Evolutionary conservation across 2,329 filamentous ascomycete genomes (phyloP).

Genomic region (Ambrosiella cleistominuta): DNA sequence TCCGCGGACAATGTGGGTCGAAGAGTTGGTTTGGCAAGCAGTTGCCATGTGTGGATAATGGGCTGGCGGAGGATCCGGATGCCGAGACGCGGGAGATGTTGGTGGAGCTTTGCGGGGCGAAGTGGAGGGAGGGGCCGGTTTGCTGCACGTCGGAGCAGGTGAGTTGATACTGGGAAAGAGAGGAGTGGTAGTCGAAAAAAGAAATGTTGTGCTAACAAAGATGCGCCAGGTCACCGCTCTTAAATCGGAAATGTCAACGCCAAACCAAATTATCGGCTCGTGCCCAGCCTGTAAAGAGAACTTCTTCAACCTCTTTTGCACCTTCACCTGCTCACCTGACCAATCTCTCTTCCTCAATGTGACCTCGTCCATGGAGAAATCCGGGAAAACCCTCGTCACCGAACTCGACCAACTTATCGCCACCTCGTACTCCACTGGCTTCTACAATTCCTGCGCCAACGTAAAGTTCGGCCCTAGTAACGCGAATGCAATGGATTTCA

Average conservation of each 20-base stretch:
- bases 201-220: slow-evolving; percentile 2
- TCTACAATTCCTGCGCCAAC: slow-evolving; percentile 96
- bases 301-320: slow-evolving; percentile 97
- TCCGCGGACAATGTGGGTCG: slow-evolving; percentile 81
- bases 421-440: slow-evolving; percentile 64
- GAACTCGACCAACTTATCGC: slow-evolving; percentile 84
- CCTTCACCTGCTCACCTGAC: slow-evolving; percentile 93
- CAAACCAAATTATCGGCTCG: slow-evolving; percentile 74
- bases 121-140: slow-evolving; percentile 69
- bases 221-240: slow-evolving; percentile 51
- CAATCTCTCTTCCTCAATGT: slow-evolving; percentile 93
- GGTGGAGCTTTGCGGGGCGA: slow-evolving; percentile 66
- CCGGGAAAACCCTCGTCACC: slow-evolving; percentile 44
- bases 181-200: neutral
- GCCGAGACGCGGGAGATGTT: slow-evolving; percentile 57
- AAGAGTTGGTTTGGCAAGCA: slow-evolving; percentile 78
- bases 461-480: slow-evolving; percentile 96
- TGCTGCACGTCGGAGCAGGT: slow-evolving; percentile 75
- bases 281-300: slow-evolving; percentile 96
- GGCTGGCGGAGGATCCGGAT: slow-evolving; percentile 55
- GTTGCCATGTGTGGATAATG: slow-evolving; percentile 87
- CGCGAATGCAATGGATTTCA: slow-evolving; percentile 84
- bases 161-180: slow-evolving; percentile 14
- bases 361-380: slow-evolving; percentile 50
- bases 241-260: slow-evolving; percentile 68